phyloP scores from a whole-genome alignment of 2,329 filamentous ascomycete genomes.

The Colletotrichum brevisporum region DNA sequence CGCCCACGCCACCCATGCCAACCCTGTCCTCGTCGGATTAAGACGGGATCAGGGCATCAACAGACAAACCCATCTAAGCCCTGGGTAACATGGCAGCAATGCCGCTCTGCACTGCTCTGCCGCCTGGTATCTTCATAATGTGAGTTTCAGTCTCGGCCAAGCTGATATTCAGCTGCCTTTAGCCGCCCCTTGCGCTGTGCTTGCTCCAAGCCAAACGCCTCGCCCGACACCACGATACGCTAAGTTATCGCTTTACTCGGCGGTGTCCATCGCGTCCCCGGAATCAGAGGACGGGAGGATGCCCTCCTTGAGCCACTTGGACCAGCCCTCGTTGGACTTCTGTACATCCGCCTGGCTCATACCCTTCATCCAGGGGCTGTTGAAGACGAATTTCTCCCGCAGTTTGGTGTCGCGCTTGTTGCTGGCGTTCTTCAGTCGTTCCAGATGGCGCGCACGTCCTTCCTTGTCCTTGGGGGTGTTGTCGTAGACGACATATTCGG shows the following conservation, averaged over 20 bases:
- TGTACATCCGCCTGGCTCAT: conserved; percentile 83
- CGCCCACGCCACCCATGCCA: conserved; percentile 37
- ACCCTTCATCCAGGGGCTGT: conserved; percentile 85
- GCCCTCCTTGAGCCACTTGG: conserved; percentile 67
- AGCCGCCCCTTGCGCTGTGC: not conserved
- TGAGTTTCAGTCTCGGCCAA: conserved; percentile 23
- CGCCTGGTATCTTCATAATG: conserved; percentile 41
- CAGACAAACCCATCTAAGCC: conserved; percentile 32
- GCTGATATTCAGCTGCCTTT: not conserved
- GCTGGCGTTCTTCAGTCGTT: conserved; percentile 64
- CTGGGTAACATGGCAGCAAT: conserved; percentile 39
- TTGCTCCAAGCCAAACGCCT: not conserved
- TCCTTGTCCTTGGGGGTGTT: conserved; percentile 77
- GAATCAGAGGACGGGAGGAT: conserved; percentile 53
- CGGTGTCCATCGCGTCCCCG: conserved; percentile 44
- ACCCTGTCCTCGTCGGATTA: not conserved
- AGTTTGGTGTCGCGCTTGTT: conserved; percentile 79
- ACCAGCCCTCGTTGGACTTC: conserved; percentile 77
- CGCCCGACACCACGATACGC: not conserved
- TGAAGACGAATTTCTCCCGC: conserved; percentile 85
- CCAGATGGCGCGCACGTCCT: conserved; percentile 64
- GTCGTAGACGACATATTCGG: conserved; percentile 81
- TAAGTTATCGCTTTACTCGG: conserved; percentile 36
- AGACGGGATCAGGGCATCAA: conserved; percentile 17
- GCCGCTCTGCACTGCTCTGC: conserved; percentile 38